phyloP scores from a whole-genome alignment of 257 asterid species.

The Lantana camara region DNA sequence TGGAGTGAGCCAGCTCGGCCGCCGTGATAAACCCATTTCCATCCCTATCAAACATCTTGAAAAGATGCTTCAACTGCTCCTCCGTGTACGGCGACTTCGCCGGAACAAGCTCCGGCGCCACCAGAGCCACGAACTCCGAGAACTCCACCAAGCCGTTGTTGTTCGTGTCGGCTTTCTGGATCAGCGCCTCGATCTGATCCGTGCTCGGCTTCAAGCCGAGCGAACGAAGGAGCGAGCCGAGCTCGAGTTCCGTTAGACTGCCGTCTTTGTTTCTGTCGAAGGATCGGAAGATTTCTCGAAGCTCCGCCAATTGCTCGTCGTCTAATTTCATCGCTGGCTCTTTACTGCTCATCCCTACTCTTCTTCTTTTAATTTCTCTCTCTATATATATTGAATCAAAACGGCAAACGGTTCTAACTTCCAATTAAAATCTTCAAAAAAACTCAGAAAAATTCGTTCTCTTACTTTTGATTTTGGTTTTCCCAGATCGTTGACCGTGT shows the following conservation, averaged over 20 bases:
- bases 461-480: not conserved
- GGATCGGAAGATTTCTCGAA: constrained; percentile 87
- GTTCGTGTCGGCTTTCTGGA: constrained; percentile 76
- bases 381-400: too few species aligned
- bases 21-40: constrained; percentile 89
- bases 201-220: constrained; percentile 83
- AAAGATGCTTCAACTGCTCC: constrained; percentile 80
- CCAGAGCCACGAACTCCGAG: constrained; percentile 88
- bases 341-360: constrained; percentile 44
- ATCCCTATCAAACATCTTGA: constrained; percentile 82
- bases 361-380: too few species aligned
- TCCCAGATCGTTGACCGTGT: too few species aligned
- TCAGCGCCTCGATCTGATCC: constrained; percentile 80
- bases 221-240: constrained; percentile 82
- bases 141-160: constrained; percentile 86
- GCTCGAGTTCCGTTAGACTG: constrained; percentile 86
- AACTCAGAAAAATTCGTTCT: not conserved
- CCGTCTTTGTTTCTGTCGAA: constrained; percentile 91
- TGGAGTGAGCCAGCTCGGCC: constrained; percentile 92
- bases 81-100: constrained; percentile 87
- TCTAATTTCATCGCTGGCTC: constrained; percentile 56
- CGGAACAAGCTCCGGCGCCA: constrained; percentile 89
- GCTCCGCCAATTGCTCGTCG: constrained; percentile 84
- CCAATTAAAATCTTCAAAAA: too few species aligned
- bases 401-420: not conserved